Conservation (phyloP, 75 land plant genomes). For the Sequoiadendron giganteum region DNA sequence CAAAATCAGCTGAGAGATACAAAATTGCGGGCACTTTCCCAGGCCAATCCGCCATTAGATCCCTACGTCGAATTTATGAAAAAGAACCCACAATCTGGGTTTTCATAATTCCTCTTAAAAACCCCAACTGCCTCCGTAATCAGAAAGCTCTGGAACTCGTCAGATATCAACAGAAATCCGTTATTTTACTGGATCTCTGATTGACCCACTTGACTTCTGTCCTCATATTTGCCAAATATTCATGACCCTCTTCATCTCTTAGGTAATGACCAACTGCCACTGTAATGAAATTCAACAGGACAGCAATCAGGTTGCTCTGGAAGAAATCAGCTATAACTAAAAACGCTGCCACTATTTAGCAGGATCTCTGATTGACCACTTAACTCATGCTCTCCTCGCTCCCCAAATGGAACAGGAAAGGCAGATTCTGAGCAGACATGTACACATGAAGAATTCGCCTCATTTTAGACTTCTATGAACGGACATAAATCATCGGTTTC, state of each 20-base stretch:
- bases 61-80: neutral
- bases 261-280: too few relatives aligned
- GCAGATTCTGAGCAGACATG: neutral
- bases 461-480: neutral
- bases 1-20: neutral
- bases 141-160: neutral
- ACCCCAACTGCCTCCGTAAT: neutral
- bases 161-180: neutral
- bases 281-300: neutral
- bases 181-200: neutral
- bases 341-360: neutral
- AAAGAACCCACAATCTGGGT: neutral
- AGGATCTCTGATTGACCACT: constrained; percentile 6
- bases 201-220: neutral
- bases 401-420: neutral
- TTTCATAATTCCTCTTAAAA: neutral
- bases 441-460: neutral
- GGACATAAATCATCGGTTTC: neutral
- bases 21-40: constrained; percentile 1
- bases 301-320: neutral
- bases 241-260: neutral
- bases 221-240: neutral
- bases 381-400: neutral
- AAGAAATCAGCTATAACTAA: neutral
- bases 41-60: neutral